These are phyloP conservation scores for Trichothecium roseum DNA, from an alignment of 2,329 filamentous ascomycete genomes.

Conservation along the genomic window DNA sequence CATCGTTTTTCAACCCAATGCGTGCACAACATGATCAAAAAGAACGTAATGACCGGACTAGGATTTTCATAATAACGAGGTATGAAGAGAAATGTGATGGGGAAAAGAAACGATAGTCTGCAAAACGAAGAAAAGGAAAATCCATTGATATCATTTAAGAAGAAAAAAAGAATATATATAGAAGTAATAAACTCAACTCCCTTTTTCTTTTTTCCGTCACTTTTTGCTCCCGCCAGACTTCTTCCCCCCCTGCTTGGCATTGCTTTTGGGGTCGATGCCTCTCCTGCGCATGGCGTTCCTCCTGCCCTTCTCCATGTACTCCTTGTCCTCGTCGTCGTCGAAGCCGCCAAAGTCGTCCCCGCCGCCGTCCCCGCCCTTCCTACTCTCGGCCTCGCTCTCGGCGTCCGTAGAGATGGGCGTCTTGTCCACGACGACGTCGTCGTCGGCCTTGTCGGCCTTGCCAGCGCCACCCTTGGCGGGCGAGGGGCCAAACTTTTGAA, in stretches of 20 bases:
- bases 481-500: slow-evolving; percentile 82
- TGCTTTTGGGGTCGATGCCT: slow-evolving; percentile 60
- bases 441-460: slow-evolving; percentile 20
- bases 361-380: slow-evolving; percentile 14
- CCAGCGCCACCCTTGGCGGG: slow-evolving; percentile 36
- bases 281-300: slow-evolving; percentile 63
- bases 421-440: slow-evolving; percentile 51
- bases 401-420: slow-evolving; percentile 49
- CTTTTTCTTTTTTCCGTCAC: no score
- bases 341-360: slow-evolving; percentile 60
- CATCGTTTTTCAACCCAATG: no score
- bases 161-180: no score
- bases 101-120: no score
- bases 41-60: no score
- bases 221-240: slow-evolving; percentile 2
- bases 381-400: slow-evolving; percentile 30
- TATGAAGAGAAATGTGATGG: no score
- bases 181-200: no score
- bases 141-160: no score
- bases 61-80: no score
- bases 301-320: slow-evolving; percentile 64
- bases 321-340: slow-evolving; percentile 61
- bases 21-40: no score
- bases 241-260: slow-evolving; percentile 18
- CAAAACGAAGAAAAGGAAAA: no score